Base-by-base conservation (phyloP, 2,329 filamentous ascomycete species). In the Exophiala mesophila region DNA sequence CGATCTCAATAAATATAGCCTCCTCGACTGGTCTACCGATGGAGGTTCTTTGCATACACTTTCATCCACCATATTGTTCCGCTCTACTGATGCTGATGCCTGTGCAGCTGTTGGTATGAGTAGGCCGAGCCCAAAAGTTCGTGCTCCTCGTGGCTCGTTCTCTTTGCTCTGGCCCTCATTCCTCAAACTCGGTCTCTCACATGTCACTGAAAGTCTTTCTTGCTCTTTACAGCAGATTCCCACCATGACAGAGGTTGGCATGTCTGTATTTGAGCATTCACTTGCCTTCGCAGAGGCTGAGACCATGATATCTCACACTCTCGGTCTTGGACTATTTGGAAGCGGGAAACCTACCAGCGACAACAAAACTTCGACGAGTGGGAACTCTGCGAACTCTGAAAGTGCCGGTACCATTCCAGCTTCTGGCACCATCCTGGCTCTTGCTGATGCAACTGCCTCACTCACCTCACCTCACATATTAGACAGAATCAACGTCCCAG, bases 181-280 rank as follows among this genome's bases (percentile, higher is more conserved):
- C 46, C 50, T 71, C 38, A 58, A 64, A 3, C 58, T 83, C 6
- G 80, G 77, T 50, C 64, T 82, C 2, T 89, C 88, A 54, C 87
- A 95, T 59, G 90, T 97, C 55, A 69, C 95, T 15, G 92, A 97
- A 64, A 92, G 87, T 0, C 68, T 97, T 7, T 83, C 84, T 3
- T 94, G 88, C 62, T 87, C 90, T 7, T 75, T 97, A 5, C 88
- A 95, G 62, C 90, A 90, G 21, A 80, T 85, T 2, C 77, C 80
- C 2, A 77, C 87, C 0, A 78, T 85, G 50, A 83, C 86, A 0
- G 92, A 97, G 65, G 94, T 88, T 1, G 89, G 88, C 13, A 95
- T 97, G 86, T 95, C 89, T 0, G 77, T 96, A 2, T 95, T 97
- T 57, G 92, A 98, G 61, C 89, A 96, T 59, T 96, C 89, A 0